Percentiles rank a stretch among this genome's conserved stretches.
Evolutionary conservation across 129 eudicot species (phyloP).

Genomic region (Saussurea involucrata): DNA sequence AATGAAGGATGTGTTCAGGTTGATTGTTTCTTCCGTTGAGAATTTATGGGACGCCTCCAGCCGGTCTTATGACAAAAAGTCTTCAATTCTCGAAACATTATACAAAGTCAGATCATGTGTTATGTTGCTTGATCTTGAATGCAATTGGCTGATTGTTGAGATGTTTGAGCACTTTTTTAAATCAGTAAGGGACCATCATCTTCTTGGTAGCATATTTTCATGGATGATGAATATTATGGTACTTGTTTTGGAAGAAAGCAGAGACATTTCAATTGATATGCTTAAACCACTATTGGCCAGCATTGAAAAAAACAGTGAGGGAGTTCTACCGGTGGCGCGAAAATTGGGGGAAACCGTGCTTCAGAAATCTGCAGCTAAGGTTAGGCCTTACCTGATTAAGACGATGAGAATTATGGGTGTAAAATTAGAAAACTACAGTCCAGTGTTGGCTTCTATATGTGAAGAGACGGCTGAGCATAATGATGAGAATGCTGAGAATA

Average conservation of each 20-base stretch:
- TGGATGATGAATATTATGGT: constrained; percentile 82
- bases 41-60: constrained; percentile 61
- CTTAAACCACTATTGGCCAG: constrained; percentile 51
- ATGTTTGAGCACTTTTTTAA: constrained; percentile 82
- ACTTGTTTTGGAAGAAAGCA: constrained; percentile 92
- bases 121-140: constrained; percentile 92
- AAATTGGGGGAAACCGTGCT: constrained; percentile 64
- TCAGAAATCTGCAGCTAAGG: constrained; percentile 45
- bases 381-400: constrained; percentile 46
- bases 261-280: constrained; percentile 64
- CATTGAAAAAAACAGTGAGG: constrained; percentile 55
- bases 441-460: constrained; percentile 52
- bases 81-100: constrained; percentile 69
- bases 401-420: constrained; percentile 37
- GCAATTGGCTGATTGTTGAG: constrained; percentile 58
- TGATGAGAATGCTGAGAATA: constrained; percentile 38
- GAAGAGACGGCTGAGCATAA: constrained; percentile 30
- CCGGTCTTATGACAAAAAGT: constrained; percentile 58
- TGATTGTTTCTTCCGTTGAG: constrained; percentile 83
- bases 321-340: constrained; percentile 47
- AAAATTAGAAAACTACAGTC: constrained; percentile 51
- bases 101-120: constrained; percentile 90
- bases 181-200: constrained; percentile 70
- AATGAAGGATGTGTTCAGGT: constrained; percentile 77
- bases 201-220: constrained; percentile 36